Evolutionary conservation across 2,329 filamentous ascomycete species (phyloP), one percentile per base, ranked within the genome.

Genomic region (Scedosporium boydii): DNA sequence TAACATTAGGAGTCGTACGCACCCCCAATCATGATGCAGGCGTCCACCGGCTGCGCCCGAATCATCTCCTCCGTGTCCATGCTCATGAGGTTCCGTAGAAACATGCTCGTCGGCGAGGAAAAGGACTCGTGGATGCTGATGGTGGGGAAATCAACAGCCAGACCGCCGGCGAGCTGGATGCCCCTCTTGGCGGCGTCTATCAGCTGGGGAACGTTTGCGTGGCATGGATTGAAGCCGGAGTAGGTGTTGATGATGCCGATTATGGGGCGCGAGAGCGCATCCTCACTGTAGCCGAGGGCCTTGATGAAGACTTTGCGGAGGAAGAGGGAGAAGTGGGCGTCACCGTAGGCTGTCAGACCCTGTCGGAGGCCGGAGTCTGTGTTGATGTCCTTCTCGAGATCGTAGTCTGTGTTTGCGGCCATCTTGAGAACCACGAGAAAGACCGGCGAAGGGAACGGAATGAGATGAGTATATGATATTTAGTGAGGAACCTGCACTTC

Each of bases 51-150:
- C 72, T 90, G 88, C 0, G 87, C 87, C 55, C 77, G 77, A 60
- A 90, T 85, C 88, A 91, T 91, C 75, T 91, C 88, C 71, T 91
- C 88, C 0, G 88, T 91, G 69, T 91, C 88, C 86, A 91, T 89
- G 66, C 85, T 87, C 88, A 91, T 91, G 63, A 91, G 69, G 66
- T 91, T 91, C 41, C 88, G 74, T 58, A 91, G 69, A 62, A 85
- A 90, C 88, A 91, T 90, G 74, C 87, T 90, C 4, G 88, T 90
- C 2, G 88, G 88, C 53, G 80, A 77, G 0, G 87, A 79, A 69
- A 91, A 91, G 3, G 79, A 82, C 77, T 91, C 88, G 66, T 88
- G 85, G 0, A 91, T 69, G 65, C 85, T 89, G 62, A 91, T 90
- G 0, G 88, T 91, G 0, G 88, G 88, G 66, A 91, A 91, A 44